Percentiles rank a stretch among this genome's conserved stretches.
Evolutionary conservation across 495 filamentous ascomycete species (phyloP).

Genomic region (Sabuloglossum arenarium): DNA sequence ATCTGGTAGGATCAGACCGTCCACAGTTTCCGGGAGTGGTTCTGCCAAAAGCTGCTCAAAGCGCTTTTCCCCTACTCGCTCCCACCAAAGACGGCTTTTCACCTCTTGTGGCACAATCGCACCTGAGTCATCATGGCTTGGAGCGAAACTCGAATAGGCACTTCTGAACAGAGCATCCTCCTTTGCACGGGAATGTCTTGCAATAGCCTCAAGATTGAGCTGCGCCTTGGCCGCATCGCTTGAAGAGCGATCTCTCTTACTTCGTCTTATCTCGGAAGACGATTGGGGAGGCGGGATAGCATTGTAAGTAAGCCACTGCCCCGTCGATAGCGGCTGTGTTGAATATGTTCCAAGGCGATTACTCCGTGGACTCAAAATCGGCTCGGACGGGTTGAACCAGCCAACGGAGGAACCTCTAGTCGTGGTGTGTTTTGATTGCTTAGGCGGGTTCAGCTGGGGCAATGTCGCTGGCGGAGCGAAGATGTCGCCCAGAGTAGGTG

Average conservation of each 20-base stretch:
- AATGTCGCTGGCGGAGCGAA: constrained; percentile 53
- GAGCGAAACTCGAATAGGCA: constrained; percentile 77
- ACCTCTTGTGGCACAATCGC: constrained; percentile 50
- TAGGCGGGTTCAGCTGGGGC: constrained; percentile 49
- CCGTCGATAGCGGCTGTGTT: constrained; percentile 33
- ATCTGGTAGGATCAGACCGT: not conserved
- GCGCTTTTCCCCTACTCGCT: constrained; percentile 41
- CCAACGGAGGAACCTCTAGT: constrained; percentile 38
- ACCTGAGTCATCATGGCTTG: constrained; percentile 55
- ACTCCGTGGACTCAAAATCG: not conserved
- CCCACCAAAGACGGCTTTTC: constrained; percentile 75
- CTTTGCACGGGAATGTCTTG: constrained; percentile 20
- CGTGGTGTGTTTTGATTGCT: constrained; percentile 35
- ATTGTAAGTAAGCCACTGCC: constrained; percentile 48
- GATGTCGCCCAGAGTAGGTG: constrained; percentile 53
- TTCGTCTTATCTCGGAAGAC: constrained; percentile 33
- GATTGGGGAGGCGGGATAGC: constrained; percentile 25
- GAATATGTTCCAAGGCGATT: constrained; percentile 18
- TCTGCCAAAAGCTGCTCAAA: constrained; percentile 23
- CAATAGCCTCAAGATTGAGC: not conserved
- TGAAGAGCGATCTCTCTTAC: constrained; percentile 48
- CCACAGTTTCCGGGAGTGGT: not conserved
- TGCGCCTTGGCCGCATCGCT: constrained; percentile 37
- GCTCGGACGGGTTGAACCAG: constrained; percentile 34
- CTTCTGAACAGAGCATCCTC: constrained; percentile 58